These are phyloP conservation scores for Seiridium cupressi DNA, from an alignment of 2,329 filamentous ascomycete species.

Conservation along the genomic window DNA sequence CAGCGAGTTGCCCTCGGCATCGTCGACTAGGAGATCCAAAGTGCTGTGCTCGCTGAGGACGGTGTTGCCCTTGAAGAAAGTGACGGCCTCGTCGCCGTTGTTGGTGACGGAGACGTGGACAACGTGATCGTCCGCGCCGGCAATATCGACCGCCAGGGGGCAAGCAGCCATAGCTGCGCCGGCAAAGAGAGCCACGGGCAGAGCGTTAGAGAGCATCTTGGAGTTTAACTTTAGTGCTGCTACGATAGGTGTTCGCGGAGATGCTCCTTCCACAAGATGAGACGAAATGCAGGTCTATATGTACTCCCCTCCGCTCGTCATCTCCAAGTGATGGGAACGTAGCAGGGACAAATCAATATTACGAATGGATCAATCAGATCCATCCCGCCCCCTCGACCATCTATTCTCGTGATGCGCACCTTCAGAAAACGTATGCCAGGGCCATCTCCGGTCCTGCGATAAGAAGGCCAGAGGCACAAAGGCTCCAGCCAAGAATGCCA, in stretches of 20 bases:
- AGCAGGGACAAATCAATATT: too few species aligned
- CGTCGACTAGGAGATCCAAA: conserved; percentile 1
- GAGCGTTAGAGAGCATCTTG: conserved; percentile 3
- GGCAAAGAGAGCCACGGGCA: conserved; percentile 3
- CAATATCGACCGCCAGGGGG: conserved; percentile 5
- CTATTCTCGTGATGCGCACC: not conserved
- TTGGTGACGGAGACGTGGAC: conserved; percentile 5
- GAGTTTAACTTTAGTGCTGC: not conserved
- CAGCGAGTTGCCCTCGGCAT: conserved; percentile 2
- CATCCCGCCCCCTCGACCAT: not conserved
- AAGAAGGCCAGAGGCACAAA: not conserved
- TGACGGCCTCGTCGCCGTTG: conserved; percentile 6
- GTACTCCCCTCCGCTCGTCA: not conserved
- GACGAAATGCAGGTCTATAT: conserved; percentile 2
- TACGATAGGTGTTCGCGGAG: not conserved
- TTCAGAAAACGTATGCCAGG: not conserved
- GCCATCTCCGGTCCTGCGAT: not conserved
- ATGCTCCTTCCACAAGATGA: not conserved
- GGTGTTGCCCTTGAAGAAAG: conserved; percentile 9
- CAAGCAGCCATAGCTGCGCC: conserved; percentile 6
- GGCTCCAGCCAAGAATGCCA: not conserved
- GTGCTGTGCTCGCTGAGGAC: conserved; percentile 5
- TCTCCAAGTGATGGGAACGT: too few species aligned
- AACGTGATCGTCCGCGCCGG: not conserved
- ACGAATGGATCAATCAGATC: not conserved